Percentiles rank a stretch among this genome's conserved stretches.
Conservation (phyloP, 2,329 filamentous ascomycete genomes). For the Coleophoma crateriformis region DNA sequence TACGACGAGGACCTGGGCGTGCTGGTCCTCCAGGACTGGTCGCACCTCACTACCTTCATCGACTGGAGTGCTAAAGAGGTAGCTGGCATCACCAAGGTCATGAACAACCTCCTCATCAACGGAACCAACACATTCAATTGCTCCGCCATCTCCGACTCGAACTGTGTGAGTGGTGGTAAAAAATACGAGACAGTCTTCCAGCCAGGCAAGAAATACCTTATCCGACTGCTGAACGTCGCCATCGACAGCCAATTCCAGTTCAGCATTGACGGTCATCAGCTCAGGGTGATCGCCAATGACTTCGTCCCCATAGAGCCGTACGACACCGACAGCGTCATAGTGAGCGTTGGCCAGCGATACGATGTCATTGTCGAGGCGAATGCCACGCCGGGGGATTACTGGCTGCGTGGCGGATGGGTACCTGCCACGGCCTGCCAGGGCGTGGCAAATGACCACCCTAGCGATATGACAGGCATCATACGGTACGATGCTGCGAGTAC, state of each 20-base stretch:
- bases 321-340: constrained; percentile 34
- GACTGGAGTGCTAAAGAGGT: background rate
- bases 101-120: too few species aligned
- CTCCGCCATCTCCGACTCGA: background rate
- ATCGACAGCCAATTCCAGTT: constrained; percentile 36
- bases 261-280: constrained; percentile 45
- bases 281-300: constrained; percentile 52
- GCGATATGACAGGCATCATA: background rate
- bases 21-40: background rate
- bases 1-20: background rate
- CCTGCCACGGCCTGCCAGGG: constrained; percentile 2
- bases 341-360: constrained; percentile 38
- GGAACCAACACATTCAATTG: background rate
- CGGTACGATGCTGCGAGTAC: background rate
- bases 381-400: constrained; percentile 34
- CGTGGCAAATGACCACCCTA: background rate
- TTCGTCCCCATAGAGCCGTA: constrained; percentile 52
- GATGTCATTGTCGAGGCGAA: constrained; percentile 39
- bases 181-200: background rate
- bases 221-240: constrained; percentile 41
- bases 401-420: constrained; percentile 35
- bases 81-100: background rate
- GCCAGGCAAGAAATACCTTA: constrained; percentile 33
- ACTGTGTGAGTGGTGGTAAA: background rate
- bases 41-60: background rate